A percentile compares a stretch with the other conserved stretches of the same genome.
Conservation (phyloP, 768 basidiomycete species). For the Daedalea quercina region DNA sequence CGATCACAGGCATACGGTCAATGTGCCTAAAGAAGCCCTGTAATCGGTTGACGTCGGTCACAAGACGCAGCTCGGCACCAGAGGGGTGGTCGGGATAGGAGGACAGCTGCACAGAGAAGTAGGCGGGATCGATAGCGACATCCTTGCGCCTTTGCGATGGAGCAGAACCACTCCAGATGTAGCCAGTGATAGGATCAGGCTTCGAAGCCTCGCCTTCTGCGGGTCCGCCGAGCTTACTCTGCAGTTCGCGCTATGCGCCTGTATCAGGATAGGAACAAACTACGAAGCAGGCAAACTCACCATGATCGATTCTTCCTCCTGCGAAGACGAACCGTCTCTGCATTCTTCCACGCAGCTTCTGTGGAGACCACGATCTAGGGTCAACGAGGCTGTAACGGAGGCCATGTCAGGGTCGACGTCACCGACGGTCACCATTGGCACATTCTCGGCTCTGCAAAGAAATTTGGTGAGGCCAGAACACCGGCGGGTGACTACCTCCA, state of each 20-base stretch:
- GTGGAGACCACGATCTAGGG: constrained; percentile 51
- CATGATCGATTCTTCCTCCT: background rate
- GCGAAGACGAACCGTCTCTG: background rate
- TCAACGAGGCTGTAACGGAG: constrained; percentile 63
- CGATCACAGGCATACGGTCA: constrained; percentile 88
- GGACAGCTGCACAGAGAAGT: constrained; percentile 81
- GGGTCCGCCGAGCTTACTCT: background rate
- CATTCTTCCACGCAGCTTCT: no score
- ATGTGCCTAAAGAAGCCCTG: constrained; percentile 57
- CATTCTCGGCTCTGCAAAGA: constrained; percentile 82
- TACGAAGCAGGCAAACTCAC: background rate
- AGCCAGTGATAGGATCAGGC: constrained; percentile 76
- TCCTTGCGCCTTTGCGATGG: constrained; percentile 88
- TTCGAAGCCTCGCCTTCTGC: constrained; percentile 17
- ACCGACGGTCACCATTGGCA: constrained; percentile 77
- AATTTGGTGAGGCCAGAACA: constrained; percentile 88
- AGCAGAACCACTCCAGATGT: constrained; percentile 81
- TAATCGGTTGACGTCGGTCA: constrained; percentile 48
- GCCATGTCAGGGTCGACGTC: constrained; percentile 78
- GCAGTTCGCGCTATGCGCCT: background rate
- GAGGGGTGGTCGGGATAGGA: constrained; percentile 54
- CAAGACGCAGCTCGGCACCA: constrained; percentile 38
- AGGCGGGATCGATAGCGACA: constrained; percentile 78
- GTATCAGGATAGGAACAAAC: background rate
- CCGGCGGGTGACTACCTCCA: constrained; percentile 76